Evolutionary conservation across 2,329 filamentous ascomycete genomes (phyloP), one percentile per base, ranked within the genome.

Genomic region (Gnomoniopsis smithogilvyi): DNA sequence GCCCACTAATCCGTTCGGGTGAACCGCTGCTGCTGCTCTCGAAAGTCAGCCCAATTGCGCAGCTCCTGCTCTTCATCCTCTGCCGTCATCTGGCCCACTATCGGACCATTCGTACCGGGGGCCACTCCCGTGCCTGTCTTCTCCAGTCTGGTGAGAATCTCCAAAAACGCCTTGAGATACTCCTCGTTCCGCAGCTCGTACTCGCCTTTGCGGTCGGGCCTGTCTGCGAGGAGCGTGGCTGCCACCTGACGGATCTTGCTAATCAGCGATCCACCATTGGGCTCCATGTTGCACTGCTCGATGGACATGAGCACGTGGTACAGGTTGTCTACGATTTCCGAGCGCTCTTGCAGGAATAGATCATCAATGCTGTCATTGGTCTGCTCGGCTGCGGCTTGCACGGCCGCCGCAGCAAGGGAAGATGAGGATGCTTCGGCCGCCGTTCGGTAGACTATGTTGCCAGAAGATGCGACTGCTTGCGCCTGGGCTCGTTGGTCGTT

Each of bases 161-260:
- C 87, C 15, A 95, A 79, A 66, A 95, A 91, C 10, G 84, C 84
- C 52, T 79, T 80, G 0, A 96, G 79, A 49, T 91, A 89, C 47
- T 88, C 85, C 70, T 94, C 88, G 12, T 88, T 85, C 70, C 81
- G 80, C 33, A 78, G 66, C 2, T 80, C 80, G 10, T 81, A 71
- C 60, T 73, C 76, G 0, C 80, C 81, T 65, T 83, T 84, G 17
- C 79, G 75, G 58, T 82, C 79, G 0, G 75, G 74, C 3, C 76
- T 72, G 54, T 78, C 78, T 62, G 90, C 86, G 51, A 96, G 82
- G 8, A 96, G 80, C 0, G 91, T 95, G 30, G 88, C 89, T 1
- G 91, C 91, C 43, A 96, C 89, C 68, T 91, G 88, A 11, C 91
- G 89, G 65, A 96, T 91, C 77, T 96, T 96, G 76, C 86, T 86